Evolutionary conservation across 2,329 filamentous ascomycete genomes (phyloP), one percentile per base, ranked within the genome.

Genomic region (Ophiostoma australiae): DNA sequence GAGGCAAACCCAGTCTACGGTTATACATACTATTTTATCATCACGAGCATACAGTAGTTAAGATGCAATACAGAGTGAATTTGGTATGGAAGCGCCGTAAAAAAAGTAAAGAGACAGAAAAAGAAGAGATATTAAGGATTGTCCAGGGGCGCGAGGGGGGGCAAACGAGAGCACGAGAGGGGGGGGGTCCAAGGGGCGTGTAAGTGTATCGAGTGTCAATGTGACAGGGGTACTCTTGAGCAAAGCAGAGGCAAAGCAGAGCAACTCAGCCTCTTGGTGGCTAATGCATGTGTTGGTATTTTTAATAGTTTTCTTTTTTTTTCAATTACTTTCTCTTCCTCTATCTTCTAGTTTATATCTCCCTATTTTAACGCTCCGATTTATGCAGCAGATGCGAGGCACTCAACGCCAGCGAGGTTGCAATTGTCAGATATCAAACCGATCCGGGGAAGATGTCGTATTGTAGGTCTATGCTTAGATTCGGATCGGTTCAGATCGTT

Each of bases 141-240:
- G 13, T 4, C 52, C 52, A 58, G 52, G 52, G 52, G 52, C 10
- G 10, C 23, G 52, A 58, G 52, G 52, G 17, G 27, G 52, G 52
- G 13, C 52, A 8, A 58, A 58, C 52, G 23, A 58, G 52, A 58
- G 52, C 10, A 63, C 23, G 52, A 15, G 52, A 37, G 68, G 68
- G 52, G 52, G 52, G 52, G 52, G 44, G 44, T 17, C 13, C 52
- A 58, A 58, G 52, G 52, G 52, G 52, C 52, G 52, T 58, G 52
- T 58, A 58, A 58, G 52, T 58, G 52, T 58, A 58, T 58, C 52
- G 52, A 58, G 52, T 23, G 44, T 58, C 27, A 27, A n/a, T 31
- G n/a, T 13, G 23, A 58, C 52, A 52, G 52, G 23, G 11, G 52
- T 58, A 15, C n/a, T 27, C 27, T 27, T 58, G 44, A 17, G 15